Base-by-base conservation (phyloP, 2,329 filamentous ascomycete genomes). In the Colletotrichum trifolii region DNA sequence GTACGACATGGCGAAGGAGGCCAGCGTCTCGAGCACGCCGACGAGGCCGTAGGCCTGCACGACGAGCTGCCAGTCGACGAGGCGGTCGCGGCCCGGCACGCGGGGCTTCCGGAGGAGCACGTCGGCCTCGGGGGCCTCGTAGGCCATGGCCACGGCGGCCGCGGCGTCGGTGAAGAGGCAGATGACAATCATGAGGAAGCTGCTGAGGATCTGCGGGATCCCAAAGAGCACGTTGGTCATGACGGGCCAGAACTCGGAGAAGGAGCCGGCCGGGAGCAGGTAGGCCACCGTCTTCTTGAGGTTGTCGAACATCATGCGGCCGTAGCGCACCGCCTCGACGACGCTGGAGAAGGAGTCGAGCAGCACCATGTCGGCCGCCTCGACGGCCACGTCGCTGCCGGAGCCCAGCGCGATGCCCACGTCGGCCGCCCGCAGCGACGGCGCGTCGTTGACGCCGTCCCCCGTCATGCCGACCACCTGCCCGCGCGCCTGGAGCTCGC, bases 361-460 rank as follows among this genome's bases (percentile, higher is more conserved):
- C 2, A 96, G 83, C 34, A 96, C 90, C 82, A 96, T 96, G 59
- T 91, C 90, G 0, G 93, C 91, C 0, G 91, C 91, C 56, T 91
- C 91, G 68, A 96, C 89, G 4, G 93, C 93, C 40, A 96, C 91
- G 73, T 96, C 93, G 0, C 90, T 93, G 5, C 93, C 93, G 1
- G 88, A 90, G 2, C 91, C 91, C 70, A 96, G 88, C 1, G 92
- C 91, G 66, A 97, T 95, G 61, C 92, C 92, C 1, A 96, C 88
- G 70, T 97, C 93, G 13, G 93, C 92, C 1, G 89, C 89, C 2
- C 91, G 88, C 4, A 97, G 85, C 2, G 93, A 93, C 0, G 93
- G 92, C 0, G 92, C 91, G 72, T 97, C 93, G 71, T 96, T 96
- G 69, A 95, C 92, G 15, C 93, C 93, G 70, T 96, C 93, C 42